Base-by-base conservation (phyloP, 2,329 filamentous ascomycete species). In the Arachnomyces sp. region DNA sequence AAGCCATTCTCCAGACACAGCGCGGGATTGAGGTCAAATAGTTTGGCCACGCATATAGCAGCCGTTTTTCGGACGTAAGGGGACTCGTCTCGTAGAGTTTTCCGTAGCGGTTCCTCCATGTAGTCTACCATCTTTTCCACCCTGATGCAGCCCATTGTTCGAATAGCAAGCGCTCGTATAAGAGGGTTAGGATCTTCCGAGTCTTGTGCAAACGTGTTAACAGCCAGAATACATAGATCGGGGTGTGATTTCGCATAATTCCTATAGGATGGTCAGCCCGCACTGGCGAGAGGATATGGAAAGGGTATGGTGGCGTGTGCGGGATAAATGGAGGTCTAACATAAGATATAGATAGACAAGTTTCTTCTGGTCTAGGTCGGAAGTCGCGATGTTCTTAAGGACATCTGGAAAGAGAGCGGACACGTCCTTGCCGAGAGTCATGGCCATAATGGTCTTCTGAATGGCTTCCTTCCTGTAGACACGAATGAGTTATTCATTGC, bases 51-150 rank as follows among this genome's bases (percentile, higher is more conserved):
- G 61, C 92, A 96, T 50, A 98, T 92, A 31, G 90, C 92, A 32
- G 92, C 92, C 2, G 92, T 98, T 71, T 98, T 98, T 53, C 92
- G 85, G 45, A 98, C 92, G 63, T 98, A 98, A 1, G 92, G 92
- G 36, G 90, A 96, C 66, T 98, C 92, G 67, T 98, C 92, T 63
- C 88, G 81, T 51, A 98, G 72, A 9, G 92, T 98, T 70, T 98
- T 98, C 53, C 92, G 79, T 47, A 98, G 68, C 11, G 92, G 92
- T 58, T 98, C 92, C 64, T 96, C 92, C 90, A 98, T 96, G 64
- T 98, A 98, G 61, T 98, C 92, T 50, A 96, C 87, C 87, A 98
- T 98, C 67, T 98, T 98, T 53, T 96, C 92, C 41, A 98, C 92
- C 42, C 92, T 75, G 55, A 98, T 96, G 59, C 92, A 96, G 31